Conservation (phyloP, 192 early-diverging fungal species). For the Oehlia diaphana region DNA sequence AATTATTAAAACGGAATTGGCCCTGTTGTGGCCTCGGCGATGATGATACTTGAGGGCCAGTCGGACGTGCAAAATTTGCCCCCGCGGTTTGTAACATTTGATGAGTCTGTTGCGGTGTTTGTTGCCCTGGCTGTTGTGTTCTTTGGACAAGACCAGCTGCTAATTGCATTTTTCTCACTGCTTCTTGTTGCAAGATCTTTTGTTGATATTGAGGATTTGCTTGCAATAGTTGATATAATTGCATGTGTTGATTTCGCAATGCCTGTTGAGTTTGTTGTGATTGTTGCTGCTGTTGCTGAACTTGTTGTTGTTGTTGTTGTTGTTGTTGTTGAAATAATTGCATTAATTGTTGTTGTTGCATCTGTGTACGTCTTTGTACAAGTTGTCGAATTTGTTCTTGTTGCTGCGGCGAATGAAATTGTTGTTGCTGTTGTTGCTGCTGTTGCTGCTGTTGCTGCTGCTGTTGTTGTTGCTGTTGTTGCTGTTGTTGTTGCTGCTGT, state of each 20-base stretch:
- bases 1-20: neutral
- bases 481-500: constrained; percentile 1
- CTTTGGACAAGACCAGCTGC: too few species aligned
- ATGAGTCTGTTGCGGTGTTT: neutral
- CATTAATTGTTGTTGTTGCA: neutral
- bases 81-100: neutral
- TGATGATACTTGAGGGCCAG: neutral
- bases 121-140: neutral
- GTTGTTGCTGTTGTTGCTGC: neutral
- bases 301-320: neutral
- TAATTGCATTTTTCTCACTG: neutral
- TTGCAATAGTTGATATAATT: neutral
- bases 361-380: too few species aligned
- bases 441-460: neutral
- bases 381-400: too few species aligned
- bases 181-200: neutral
- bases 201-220: neutral
- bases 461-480: neutral
- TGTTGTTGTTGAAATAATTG: constrained; percentile 4
- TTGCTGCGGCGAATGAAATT: too few species aligned
- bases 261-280: neutral
- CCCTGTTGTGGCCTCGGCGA: neutral
- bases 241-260: neutral
- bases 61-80: neutral
- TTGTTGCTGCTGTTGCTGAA: neutral